Evolutionary conservation across 1,139 yeast genomes (phyloP), one percentile per base, ranked within the genome.

Genomic region (Magnusiomyces suaveolens): DNA sequence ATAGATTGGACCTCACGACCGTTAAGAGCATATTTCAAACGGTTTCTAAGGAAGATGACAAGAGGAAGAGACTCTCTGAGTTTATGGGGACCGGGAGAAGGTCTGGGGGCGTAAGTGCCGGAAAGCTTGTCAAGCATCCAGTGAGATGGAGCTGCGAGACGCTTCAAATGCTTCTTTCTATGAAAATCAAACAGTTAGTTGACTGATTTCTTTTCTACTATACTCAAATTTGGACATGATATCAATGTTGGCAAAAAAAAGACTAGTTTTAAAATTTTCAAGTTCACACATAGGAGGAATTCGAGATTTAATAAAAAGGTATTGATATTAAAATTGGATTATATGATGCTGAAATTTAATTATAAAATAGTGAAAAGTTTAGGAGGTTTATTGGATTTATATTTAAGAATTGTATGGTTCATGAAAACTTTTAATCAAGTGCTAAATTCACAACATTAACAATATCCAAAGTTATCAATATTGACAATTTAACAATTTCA

Each of bases 41-140:
- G 89, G 95, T 92, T 92, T 85, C 98, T 89, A 75, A 92, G 81
- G 83, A 92, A 92, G 69, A 92, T 92, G 73, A 92, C 83, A 79
- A 92, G 85, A 75, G 98, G 98, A 74, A 92, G 86, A 60, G 97
- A 92, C 81, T 92, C 98, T 80, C 98, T 86, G 78, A 90, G 84
- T 81, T 92, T 92, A 85, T 92, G 98, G 75, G 98, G 98, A 82
- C 98, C 98, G 68, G 96, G 85, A 64, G 97, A 88, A 74, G 97
- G 96, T 83, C 97, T 90, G 81, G 98, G 98, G 67, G 98, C 98
- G 77, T 92, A 92, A 74, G 89, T 82, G 75, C 99, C 99, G 76
- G 97, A 87, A 81, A 94, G 83, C 82, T 94, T 94, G 95, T 92
- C 98, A 83, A 94, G 87, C 95, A 94, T 87, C 98, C 98, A 94